Percentiles rank a stretch among this genome's conserved stretches.
These are phyloP conservation scores for Phytophthora agathidicida DNA, from an alignment of 352 stramenopile genomes.

Conservation along the genomic window DNA sequence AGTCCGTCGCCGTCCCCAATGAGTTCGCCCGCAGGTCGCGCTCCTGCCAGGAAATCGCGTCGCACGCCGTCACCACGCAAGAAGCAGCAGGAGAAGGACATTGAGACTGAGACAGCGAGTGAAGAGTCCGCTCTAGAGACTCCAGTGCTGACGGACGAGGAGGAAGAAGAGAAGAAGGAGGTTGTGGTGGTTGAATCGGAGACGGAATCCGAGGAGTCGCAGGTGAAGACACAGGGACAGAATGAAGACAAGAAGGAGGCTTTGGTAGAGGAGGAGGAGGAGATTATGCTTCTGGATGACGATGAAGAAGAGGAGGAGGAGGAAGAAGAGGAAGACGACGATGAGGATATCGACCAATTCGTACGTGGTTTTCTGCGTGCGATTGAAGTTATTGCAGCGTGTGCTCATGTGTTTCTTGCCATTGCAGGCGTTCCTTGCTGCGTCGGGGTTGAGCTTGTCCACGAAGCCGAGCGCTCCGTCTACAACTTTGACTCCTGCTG, in stretches of 20 bases:
- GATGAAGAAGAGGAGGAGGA: conserved; percentile 45
- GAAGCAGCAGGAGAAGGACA: conserved; percentile 24
- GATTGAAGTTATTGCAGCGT: background rate
- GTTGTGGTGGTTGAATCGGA: conserved; percentile 5
- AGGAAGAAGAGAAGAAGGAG: conserved; percentile 15
- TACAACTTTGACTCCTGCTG: background rate
- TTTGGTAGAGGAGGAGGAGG: conserved; percentile 11
- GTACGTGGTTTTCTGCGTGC: conserved; percentile 30
- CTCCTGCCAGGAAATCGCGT: background rate
- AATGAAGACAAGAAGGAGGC: background rate
- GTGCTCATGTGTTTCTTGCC: conserved; percentile 3
- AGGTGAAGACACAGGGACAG: conserved; percentile 4
- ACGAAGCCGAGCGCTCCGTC: background rate
- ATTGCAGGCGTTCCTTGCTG: conserved; percentile 49
- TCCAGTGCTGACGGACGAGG: conserved; percentile 18
- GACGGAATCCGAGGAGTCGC: conserved; percentile 10
- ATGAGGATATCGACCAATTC: conserved; percentile 59
- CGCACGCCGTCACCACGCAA: conserved; percentile 21
- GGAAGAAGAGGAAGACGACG: conserved; percentile 34
- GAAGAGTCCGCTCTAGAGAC: conserved; percentile 34
- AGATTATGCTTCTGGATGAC: conserved; percentile 55
- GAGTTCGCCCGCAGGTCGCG: conserved; percentile 1
- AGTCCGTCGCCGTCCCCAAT: conserved; percentile 23
- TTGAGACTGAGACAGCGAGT: conserved; percentile 7
- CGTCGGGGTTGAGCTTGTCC: conserved; percentile 50